phyloP scores from a whole-genome alignment of 192 early-diverging fungal genomes.

The Geosiphon pyriformis region DNA sequence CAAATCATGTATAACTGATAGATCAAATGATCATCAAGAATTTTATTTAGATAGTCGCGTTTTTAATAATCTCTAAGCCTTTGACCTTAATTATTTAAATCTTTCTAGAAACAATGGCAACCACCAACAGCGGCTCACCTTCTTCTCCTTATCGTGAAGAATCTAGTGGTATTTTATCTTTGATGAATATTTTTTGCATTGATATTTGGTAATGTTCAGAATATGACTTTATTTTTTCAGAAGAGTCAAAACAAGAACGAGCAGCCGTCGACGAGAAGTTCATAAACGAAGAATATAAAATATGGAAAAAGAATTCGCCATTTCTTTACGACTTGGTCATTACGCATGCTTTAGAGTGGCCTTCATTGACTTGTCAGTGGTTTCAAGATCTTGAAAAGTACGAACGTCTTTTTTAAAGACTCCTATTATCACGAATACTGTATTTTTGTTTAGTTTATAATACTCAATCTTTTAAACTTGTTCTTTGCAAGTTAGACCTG shows the following conservation, averaged over 20 bases:
- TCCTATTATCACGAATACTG: background rate
- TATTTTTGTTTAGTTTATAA: background rate
- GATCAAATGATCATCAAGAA: too few species aligned
- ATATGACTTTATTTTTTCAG: background rate
- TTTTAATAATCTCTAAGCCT: background rate
- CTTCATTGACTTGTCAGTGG: slow-evolving; percentile 96
- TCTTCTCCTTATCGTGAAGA: slow-evolving; percentile 17
- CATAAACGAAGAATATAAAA: slow-evolving; percentile 96
- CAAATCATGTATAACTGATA: too few species aligned
- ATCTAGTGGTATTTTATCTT: background rate
- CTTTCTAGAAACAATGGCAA: slow-evolving; percentile 20
- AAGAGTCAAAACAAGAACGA: slow-evolving; percentile 20
- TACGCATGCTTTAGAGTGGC: slow-evolving; percentile 99
- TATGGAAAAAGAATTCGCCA: slow-evolving; percentile 99
- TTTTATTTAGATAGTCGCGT: background rate
- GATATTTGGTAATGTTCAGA: background rate
- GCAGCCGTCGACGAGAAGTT: slow-evolving; percentile 65
- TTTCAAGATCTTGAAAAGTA: slow-evolving; percentile 88
- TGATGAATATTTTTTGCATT: background rate
- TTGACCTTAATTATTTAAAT: background rate
- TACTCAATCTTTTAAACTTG: background rate
- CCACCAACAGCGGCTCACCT: slow-evolving; percentile 3
- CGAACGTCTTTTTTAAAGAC: background rate
- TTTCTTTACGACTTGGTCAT: slow-evolving; percentile 98
- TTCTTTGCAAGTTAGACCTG: slow-evolving; percentile 53